Evolutionary conservation across 73 alveolate species (phyloP).

Genomic region (Loxodes magnus): DNA sequence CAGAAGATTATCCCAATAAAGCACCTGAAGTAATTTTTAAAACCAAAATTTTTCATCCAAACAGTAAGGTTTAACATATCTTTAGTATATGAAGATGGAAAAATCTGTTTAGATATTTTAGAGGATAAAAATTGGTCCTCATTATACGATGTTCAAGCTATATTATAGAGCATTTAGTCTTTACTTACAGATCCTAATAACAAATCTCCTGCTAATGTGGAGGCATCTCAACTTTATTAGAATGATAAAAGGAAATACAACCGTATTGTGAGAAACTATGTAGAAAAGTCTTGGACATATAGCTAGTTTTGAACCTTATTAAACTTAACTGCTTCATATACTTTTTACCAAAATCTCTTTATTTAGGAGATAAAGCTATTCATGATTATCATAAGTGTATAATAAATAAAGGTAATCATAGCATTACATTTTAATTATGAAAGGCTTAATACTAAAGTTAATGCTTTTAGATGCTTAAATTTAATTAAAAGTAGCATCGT

Average conservation of each 20-base stretch:
- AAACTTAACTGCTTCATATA: too few species aligned
- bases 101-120: constrained; percentile 75
- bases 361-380: too few species aligned
- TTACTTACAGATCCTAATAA: constrained; percentile 88
- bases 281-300: constrained; percentile 70
- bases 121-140: constrained; percentile 97
- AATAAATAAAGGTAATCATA: too few species aligned
- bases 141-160: constrained; percentile 85
- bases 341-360: too few species aligned
- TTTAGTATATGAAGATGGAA: constrained; percentile 70
- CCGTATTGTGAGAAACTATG: constrained; percentile 89
- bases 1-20: constrained; percentile 95
- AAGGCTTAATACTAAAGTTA: too few species aligned
- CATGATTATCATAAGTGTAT: too few species aligned
- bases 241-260: constrained; percentile 89
- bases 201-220: constrained; percentile 88
- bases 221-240: constrained; percentile 79
- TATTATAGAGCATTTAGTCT: constrained; percentile 83
- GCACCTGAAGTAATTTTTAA: constrained; percentile 89
- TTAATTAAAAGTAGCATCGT: too few species aligned
- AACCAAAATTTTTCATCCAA: constrained; percentile 95
- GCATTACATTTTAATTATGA: too few species aligned
- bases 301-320: constrained; percentile 3
- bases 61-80: constrained; percentile 20
- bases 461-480: too few species aligned